A percentile compares a stretch with the other conserved stretches of the same genome.
These are phyloP conservation scores for Cyclotella choctawhatcheeana DNA, from an alignment of 108 stramenopile species.

Conservation along the genomic window DNA sequence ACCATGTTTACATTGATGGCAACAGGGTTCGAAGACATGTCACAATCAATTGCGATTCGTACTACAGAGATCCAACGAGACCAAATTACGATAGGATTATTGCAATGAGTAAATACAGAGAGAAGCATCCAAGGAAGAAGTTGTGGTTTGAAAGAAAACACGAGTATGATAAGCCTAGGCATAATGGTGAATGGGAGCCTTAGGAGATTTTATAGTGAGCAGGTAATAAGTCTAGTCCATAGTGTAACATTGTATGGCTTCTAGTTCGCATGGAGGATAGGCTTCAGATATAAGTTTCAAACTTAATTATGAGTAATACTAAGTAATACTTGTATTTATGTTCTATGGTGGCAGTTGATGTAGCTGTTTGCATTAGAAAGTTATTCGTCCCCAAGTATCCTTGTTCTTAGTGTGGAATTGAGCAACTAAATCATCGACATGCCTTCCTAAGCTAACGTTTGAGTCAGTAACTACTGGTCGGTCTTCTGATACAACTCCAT, in stretches of 20 bases:
- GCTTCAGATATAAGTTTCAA: no score
- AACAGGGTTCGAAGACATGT: not conserved
- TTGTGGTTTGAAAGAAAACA: constrained; percentile 16
- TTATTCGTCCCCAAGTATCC: constrained; percentile 45
- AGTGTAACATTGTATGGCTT: no score
- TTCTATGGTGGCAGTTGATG: no score
- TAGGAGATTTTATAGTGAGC: no score
- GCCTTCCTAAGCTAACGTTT: constrained; percentile 36
- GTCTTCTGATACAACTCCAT: constrained; percentile 55
- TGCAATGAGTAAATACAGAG: constrained; percentile 7
- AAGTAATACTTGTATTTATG: no score
- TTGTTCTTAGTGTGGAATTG: constrained; percentile 55
- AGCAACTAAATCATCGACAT: constrained; percentile 52
- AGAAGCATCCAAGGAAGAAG: constrained; percentile 4
- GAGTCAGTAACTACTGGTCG: constrained; percentile 49
- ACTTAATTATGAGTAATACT: no score
- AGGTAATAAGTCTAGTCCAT: no score
- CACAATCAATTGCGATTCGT: constrained; percentile 8
- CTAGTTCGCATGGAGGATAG: no score
- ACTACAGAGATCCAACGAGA: constrained; percentile 4
- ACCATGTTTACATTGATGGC: constrained; percentile 8
- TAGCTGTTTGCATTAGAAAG: no score
- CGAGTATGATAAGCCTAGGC: constrained; percentile 12
- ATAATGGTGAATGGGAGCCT: constrained; percentile 15
- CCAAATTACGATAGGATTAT: constrained; percentile 13